Evolutionary conservation across 192 early-diverging fungal species (phyloP), one percentile per base, ranked within the genome.

Genomic region (Coemansia guatemalensis): DNA sequence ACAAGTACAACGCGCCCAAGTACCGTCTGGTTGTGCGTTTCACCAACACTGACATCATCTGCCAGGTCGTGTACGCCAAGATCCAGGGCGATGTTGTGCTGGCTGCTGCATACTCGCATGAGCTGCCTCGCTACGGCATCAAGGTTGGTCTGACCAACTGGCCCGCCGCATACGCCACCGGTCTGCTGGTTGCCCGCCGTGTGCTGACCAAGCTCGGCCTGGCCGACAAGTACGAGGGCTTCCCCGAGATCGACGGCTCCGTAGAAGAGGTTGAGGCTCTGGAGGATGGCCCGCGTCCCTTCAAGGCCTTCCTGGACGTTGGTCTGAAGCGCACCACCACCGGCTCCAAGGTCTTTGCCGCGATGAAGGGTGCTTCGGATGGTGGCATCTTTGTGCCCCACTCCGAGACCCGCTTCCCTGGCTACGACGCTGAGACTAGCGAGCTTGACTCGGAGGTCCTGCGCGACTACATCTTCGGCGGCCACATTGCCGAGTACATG

Each of bases 1-100:
- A 97, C 93, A 99, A 97, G 88, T 99, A 99, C 93, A 99, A 99
- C 91, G 92, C 95, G 60, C 95, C 95, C 83, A 99, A 99, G 91
- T 99, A 97, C 92, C 89, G 97, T 76, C 83, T 99, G 72, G 95
- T 97, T 74, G 97, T 99, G 67, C 95, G 97, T 64, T 90, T 99
- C 93, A 97, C 97, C 88, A 97, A 97, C 93, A 89, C 85, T 65
- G 95, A 97, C 86, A 85, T 97, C 61, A 86, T 98, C 81, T 89
- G 88, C 87, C 97, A 99, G 86, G 87, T 99, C 67, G 87, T 97
- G 59, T 97, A 96, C 87, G 91, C 97, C 83, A 97, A 97, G 90
- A 88, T 99, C 78, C 86, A 92, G 79, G 97, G 97, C 79, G 97
- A 99, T 76, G 83, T 93, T 74, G 93, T 99, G 69, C 86, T 99